A percentile compares a stretch with the other conserved stretches of the same genome.
Evolutionary conservation across 352 stramenopile genomes (phyloP).

Genomic region (Hyaloperonospora arabidopsidis): DNA sequence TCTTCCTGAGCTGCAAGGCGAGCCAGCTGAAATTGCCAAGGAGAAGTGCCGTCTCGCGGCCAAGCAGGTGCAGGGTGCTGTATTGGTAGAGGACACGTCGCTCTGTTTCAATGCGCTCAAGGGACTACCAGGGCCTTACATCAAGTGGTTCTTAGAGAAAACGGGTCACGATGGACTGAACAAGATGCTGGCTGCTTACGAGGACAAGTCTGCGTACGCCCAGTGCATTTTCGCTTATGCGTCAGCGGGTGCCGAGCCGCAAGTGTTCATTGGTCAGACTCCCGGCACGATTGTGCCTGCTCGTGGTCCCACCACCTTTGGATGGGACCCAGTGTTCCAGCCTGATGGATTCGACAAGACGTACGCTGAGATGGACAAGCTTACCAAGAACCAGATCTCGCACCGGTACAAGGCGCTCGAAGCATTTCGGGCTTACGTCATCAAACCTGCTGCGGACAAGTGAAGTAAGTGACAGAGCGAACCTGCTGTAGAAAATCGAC

Average conservation of each 20-base stretch:
- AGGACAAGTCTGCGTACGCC: slow-evolving; percentile 94
- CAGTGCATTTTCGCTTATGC: slow-evolving; percentile 95
- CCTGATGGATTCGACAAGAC: slow-evolving; percentile 75
- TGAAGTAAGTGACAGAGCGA: too few species aligned
- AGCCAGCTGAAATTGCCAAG: slow-evolving; percentile 89
- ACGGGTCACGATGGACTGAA: slow-evolving; percentile 90
- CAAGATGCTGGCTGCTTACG: slow-evolving; percentile 90
- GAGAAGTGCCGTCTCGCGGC: slow-evolving; percentile 92
- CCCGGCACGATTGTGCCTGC: slow-evolving; percentile 90
- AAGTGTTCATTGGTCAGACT: slow-evolving; percentile 91
- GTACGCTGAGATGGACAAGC: slow-evolving; percentile 89
- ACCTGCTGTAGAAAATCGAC: too few species aligned
- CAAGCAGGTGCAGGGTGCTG: slow-evolving; percentile 75
- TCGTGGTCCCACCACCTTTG: slow-evolving; percentile 76
- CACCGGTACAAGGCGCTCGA: slow-evolving; percentile 83
- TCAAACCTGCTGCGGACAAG: slow-evolving; percentile 3
- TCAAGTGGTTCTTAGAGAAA: slow-evolving; percentile 98
- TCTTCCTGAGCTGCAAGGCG: slow-evolving; percentile 96
- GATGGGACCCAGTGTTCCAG: slow-evolving; percentile 89
- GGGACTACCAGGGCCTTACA: slow-evolving; percentile 93
- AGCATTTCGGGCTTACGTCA: slow-evolving; percentile 41
- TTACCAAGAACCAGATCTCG: slow-evolving; percentile 86
- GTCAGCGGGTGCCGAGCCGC: slow-evolving; percentile 57
- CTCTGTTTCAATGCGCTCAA: slow-evolving; percentile 95
- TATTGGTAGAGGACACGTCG: slow-evolving; percentile 95